Evolutionary conservation across 164 flowering plant genomes (phyloP).

Genomic region (Stephania cephalantha): DNA sequence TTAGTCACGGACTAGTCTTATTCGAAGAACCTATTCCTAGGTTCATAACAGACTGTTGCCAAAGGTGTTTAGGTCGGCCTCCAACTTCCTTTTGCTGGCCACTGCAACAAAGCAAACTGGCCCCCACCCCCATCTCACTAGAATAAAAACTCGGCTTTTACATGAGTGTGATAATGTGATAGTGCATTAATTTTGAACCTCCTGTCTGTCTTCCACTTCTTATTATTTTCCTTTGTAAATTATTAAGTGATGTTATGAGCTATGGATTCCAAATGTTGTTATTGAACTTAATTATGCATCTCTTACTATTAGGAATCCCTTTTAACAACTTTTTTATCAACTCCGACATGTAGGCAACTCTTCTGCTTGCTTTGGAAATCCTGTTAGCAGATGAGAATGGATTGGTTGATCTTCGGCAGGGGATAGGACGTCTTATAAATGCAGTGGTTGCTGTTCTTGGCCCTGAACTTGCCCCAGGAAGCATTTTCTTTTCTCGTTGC

Average conservation of each 20-base stretch:
- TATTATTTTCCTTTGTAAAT: background rate
- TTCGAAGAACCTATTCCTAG: too few species aligned
- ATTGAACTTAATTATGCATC: background rate
- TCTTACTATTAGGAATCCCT: background rate
- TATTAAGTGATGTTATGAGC: background rate
- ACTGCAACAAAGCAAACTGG: too few species aligned
- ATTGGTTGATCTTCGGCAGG: constrained; percentile 79
- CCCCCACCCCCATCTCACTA: too few species aligned
- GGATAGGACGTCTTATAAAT: constrained; percentile 90
- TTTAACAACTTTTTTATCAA: background rate
- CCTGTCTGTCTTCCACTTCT: background rate
- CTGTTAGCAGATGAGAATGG: constrained; percentile 87
- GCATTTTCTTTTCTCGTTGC: constrained; percentile 96
- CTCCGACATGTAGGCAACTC: constrained; percentile 54
- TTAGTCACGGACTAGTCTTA: too few species aligned
- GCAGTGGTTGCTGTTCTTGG: constrained; percentile 98
- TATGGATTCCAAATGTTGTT: background rate
- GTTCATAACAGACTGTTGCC: too few species aligned
- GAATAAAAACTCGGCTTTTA: too few species aligned
- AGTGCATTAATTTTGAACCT: background rate
- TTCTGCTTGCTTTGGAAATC: constrained; percentile 82
- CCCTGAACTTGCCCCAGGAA: constrained; percentile 95
- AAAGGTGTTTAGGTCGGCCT: too few species aligned
- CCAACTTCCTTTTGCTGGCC: too few species aligned
- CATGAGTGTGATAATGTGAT: background rate